Evolutionary conservation across 2,329 filamentous ascomycete species (phyloP), one percentile per base, ranked within the genome.

Genomic region (Curvularia hawaiiensis): DNA sequence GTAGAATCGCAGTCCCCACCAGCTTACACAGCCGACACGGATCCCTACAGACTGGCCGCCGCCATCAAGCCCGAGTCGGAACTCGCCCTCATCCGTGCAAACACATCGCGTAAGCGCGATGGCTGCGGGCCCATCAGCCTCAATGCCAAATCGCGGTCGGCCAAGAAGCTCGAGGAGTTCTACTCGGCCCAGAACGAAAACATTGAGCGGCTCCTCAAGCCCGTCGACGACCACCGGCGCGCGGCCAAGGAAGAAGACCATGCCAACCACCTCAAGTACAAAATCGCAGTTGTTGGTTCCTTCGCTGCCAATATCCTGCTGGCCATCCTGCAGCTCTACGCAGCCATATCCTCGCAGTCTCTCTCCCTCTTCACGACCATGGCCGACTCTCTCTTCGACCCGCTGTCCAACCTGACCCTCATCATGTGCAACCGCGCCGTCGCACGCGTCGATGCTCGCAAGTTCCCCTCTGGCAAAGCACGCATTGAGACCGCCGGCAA

Each of bases 301-400:
- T 91, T 97, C 67, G 85, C 79, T 1, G 94, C 93, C 58, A 98
- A 98, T 69, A 76, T 97, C 55, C 61, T 90, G 28, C 83, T 99
- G 6, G 87, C 93, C 0, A 83, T 83, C 4, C 82, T 99, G 18
- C 95, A 99, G 77, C 80, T 97, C 38, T 99, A 96, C 74, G 95
- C 89, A 43, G 95, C 95, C 60, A 85, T 91, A 45, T 86, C 90
- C 0, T 97, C 93, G 0, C 88, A 90, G 46, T 97, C 92, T n/a
- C 84, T 98, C 35, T 97, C 94, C 5, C 87, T 99, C 46, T 97
- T 98, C 80, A 97, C 95, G 16, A 99, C 94, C 62, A 96, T 96
- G 90, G 94, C 93, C 16, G 95, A 99, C 77, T 88, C 93, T 50
- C 83, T 98, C 64, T 98, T 98, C 78, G 95, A 98, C 73, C 95